phyloP scores from a whole-genome alignment of 2,329 filamentous ascomycete genomes.

The Pseudogymnoascus sp. region DNA sequence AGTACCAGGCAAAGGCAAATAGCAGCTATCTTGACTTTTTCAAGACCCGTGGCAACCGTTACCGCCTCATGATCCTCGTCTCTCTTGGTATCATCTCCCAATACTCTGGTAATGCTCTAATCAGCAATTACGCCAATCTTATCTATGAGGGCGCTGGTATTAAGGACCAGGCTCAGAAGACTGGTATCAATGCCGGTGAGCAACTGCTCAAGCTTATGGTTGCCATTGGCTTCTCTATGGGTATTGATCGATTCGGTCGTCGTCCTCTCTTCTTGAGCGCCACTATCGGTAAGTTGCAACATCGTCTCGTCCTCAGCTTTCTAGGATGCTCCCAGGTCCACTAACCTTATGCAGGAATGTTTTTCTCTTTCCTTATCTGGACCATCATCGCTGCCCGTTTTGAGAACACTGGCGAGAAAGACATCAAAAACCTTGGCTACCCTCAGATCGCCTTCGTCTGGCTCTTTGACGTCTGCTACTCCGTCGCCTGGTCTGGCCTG shows the following conservation, averaged over 20 bases:
- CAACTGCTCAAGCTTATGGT: slow-evolving; percentile 43
- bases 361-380: slow-evolving; percentile 46
- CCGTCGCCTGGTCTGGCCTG: slow-evolving; percentile 51
- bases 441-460: slow-evolving; percentile 43
- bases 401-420: slow-evolving; percentile 31
- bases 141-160: slow-evolving; percentile 59
- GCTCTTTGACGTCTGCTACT: slow-evolving; percentile 46
- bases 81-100: slow-evolving; percentile 62
- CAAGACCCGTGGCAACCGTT: slow-evolving; percentile 55
- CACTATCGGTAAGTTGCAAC: slow-evolving; percentile 15
- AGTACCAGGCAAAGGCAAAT: slow-evolving; percentile 36
- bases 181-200: slow-evolving; percentile 29
- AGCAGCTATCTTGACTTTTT: slow-evolving; percentile 48
- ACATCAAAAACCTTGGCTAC: slow-evolving; percentile 32
- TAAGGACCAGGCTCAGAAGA: slow-evolving; percentile 26
- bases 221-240: slow-evolving; percentile 48
- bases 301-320: neutral
- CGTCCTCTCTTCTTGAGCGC: slow-evolving; percentile 47
- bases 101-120: slow-evolving; percentile 61
- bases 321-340: neutral
- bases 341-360: slow-evolving; percentile 26
- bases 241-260: slow-evolving; percentile 49
- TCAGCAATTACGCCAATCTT: slow-evolving; percentile 60
- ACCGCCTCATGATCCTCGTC: slow-evolving; percentile 54
- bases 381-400: slow-evolving; percentile 41